Base-by-base conservation (phyloP, 2,329 filamentous ascomycete genomes). In the Helminthosporium solani region DNA sequence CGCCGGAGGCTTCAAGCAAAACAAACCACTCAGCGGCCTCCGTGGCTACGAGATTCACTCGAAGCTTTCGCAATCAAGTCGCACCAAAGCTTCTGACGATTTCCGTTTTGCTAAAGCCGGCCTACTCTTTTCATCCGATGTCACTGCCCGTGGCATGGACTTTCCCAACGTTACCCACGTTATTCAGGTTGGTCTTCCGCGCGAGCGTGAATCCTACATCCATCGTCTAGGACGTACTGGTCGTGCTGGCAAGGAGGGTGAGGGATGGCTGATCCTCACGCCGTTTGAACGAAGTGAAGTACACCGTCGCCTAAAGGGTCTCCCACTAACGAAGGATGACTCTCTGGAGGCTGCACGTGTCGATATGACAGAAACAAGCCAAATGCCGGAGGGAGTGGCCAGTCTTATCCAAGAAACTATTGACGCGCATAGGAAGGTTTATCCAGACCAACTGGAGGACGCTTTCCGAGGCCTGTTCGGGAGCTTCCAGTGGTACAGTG, bases 11-110 rank as follows among this genome's bases (percentile, higher is more conserved):
- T 63, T 66, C 40, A 65, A 60, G 42, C 63, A 69, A 37, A 58
- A 48, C 39, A 45, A 52, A 50, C 44, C 61, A 44, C 56, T 64
- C 28, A 69, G 59, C 47, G 61, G 46, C 30, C 54, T 68, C 42
- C 73, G 69, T 62, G 61, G 79, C 21, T 75, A 74, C 57, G 78
- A 85, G 54, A 92, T 99, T 48, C 91, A 97, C 71, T 86, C 89
- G 14, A 85, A 85, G 60, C 81, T 96, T 35, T 77, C 73, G 2
- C 94, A 99, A 67, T 39, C 16, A 0, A 73, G 79, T 59, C 84
- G 94, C 40, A 94, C 89, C 2, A 74, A 70, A 37, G 82, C 82
- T 28, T 84, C 92, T 1, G 82, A 92, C 0, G 64, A 58, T 20
- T 99, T 96, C 82, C 84, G 88, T 36, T 63, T 60, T 12, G 72